Percentiles rank a stretch among this genome's conserved stretches.
Conservation (phyloP, 140 eudicot species). For the Senecio squalidus region DNA sequence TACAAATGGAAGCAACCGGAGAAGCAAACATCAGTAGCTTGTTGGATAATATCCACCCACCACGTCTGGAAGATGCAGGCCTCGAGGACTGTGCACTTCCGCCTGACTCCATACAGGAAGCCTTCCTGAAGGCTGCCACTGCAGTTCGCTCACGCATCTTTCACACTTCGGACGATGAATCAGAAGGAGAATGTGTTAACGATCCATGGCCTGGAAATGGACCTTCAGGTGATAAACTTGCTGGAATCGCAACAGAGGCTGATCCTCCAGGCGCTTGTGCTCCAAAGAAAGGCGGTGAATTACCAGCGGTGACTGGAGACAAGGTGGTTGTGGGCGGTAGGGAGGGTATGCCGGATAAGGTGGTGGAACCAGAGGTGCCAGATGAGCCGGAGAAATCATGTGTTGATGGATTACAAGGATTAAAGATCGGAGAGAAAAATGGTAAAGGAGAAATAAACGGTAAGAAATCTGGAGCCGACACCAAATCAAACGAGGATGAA, state of each 20-base stretch:
- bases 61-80: constrained; percentile 86
- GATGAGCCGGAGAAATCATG: constrained; percentile 44
- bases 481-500: constrained; percentile 23
- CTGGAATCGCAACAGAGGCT: constrained; percentile 34
- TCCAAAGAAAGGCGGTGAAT: constrained; percentile 45
- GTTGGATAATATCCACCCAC: constrained; percentile 49
- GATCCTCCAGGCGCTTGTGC: constrained; percentile 49
- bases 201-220: constrained; percentile 44
- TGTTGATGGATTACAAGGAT: constrained; percentile 62
- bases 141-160: constrained; percentile 60
- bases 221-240: constrained; percentile 34
- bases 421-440: constrained; percentile 47
- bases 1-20: constrained; percentile 29
- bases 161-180: constrained; percentile 43
- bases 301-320: constrained; percentile 36
- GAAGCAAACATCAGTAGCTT: constrained; percentile 27
- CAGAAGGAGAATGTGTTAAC: constrained; percentile 42
- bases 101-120: constrained; percentile 78
- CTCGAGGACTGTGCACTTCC: constrained; percentile 93
- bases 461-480: constrained; percentile 14
- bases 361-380: constrained; percentile 38
- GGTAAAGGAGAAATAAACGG: constrained; percentile 13
- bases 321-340: constrained; percentile 36
- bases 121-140: constrained; percentile 80
- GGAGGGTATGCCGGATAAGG: constrained; percentile 38